These are phyloP conservation scores for Trichosporon sp. DNA, from an alignment of 1,284 basidiomycete genomes.

Conservation along the genomic window DNA sequence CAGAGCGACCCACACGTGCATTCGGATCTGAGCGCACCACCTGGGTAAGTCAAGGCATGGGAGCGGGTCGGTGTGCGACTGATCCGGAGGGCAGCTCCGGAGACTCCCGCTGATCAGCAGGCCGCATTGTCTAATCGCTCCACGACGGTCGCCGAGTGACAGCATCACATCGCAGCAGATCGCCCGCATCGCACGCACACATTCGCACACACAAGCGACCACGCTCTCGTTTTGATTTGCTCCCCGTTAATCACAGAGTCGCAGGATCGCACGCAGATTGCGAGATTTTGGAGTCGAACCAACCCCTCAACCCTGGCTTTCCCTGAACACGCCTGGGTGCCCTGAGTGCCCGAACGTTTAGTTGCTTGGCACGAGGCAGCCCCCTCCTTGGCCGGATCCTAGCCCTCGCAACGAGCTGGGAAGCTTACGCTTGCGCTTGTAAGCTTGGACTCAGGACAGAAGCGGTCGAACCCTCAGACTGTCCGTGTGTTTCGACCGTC, in stretches of 20 bases:
- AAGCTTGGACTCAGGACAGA: constrained; percentile 7
- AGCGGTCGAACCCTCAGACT: neutral
- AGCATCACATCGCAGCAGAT: neutral
- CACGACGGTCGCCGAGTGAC: constrained; percentile 9
- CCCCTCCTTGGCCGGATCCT: neutral
- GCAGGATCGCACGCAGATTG: constrained; percentile 7
- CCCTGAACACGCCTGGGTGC: neutral
- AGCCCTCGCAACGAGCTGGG: neutral
- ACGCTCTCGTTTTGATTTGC: neutral
- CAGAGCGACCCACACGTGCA: constrained; percentile 9
- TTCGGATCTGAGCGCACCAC: neutral
- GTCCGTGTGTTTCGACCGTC: constrained; percentile 14
- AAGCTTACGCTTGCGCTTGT: constrained; percentile 1
- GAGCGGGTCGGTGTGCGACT: neutral
- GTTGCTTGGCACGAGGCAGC: constrained; percentile 6
- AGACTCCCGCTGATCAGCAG: neutral
- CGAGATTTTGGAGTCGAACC: neutral
- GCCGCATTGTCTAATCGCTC: neutral
- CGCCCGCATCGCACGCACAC: neutral
- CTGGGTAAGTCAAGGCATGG: constrained; percentile 6
- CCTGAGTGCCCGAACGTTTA: neutral
- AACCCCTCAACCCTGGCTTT: neutral
- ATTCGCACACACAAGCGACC: neutral
- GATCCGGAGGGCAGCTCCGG: neutral
- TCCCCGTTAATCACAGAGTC: constrained; percentile 9